Base-by-base conservation (phyloP, 495 filamentous ascomycete genomes). In the Venustampulla echinocandica region DNA sequence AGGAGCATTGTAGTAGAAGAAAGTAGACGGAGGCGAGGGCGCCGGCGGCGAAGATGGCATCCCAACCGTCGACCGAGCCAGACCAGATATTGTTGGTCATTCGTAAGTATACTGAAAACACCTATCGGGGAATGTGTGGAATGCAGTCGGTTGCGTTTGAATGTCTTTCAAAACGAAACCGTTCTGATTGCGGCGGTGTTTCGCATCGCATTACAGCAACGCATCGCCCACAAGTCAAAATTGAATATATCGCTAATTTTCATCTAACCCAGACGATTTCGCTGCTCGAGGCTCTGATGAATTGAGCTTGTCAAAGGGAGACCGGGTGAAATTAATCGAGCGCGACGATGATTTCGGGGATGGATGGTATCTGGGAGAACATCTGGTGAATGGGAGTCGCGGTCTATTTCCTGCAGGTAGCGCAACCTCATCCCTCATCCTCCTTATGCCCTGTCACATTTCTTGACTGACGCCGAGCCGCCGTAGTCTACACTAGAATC, bases 341-440 rank as follows among this genome's bases (percentile, higher is more conserved):
- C 78, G 93, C 42, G 90, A 97, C 63, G 90, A 97, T 61, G 93
- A 95, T 55, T 99, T 96, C 64, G 85, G 85, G 41, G 93, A 99
- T 69, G 93, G 92, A 44, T 99, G 93, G 93, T 99, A 86, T 67
- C 65, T 95, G 53, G 93, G 94, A 21, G 80, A 81, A 59, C 86
- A 95, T 62, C 49, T 82, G 52, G 67, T 73, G 39, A 88, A 81
- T 57, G 80, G 76, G 25, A 79, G 79, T 51, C 90, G 74, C 37
- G 90, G 90, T 35, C 75, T 96, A 24, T 95, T 96, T 61, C 90
- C 90, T 13, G 87, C 89, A 74, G 85, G 89, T 93, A 40, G 68
- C 49, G 75, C 57, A 30, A 10, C n/a, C n/a, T n/a, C n/a, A n/a
- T n/a, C n/a, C n/a, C n/a, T n/a, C n/a, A n/a, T n/a, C n/a, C n/a